These are phyloP conservation scores for Bocquillonia castaneifolia DNA, from an alignment of 441 rosid genomes.

Conservation along the genomic window DNA sequence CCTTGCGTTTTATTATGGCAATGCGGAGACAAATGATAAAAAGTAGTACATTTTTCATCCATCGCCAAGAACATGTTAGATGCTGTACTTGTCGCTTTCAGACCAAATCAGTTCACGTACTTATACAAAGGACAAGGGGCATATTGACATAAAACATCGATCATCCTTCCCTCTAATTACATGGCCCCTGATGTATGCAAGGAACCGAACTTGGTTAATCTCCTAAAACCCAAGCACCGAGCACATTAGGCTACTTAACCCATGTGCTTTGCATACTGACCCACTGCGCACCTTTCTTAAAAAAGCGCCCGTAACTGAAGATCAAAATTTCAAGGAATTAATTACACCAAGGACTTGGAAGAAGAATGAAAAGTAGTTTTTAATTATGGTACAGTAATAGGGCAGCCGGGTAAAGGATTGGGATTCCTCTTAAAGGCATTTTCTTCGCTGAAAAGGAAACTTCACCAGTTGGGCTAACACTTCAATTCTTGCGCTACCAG, in stretches of 20 bases:
- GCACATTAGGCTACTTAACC: background rate
- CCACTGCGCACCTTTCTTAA: conserved; percentile 4
- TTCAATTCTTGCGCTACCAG: background rate
- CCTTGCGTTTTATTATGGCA: no score
- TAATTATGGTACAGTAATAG: conserved; percentile 27
- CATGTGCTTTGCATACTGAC: conserved; percentile 8
- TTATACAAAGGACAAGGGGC: background rate
- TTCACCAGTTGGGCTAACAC: background rate
- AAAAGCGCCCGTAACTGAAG: background rate
- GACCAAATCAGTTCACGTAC: background rate
- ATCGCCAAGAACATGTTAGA: no score
- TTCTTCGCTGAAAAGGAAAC: conserved; percentile 2
- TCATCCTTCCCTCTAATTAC: background rate
- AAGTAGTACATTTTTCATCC: no score
- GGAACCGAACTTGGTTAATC: background rate
- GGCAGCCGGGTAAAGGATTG: background rate
- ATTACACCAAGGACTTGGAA: background rate
- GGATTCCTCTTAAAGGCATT: background rate
- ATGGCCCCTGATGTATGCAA: background rate
- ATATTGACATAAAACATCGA: background rate
- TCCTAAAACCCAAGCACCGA: background rate
- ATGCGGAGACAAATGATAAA: no score
- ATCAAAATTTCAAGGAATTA: conserved; percentile 25
- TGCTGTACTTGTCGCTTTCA: no score
- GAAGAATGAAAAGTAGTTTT: background rate